Conservation (phyloP, 1,284 basidiomycete genomes). For the Irpex sp. region DNA sequence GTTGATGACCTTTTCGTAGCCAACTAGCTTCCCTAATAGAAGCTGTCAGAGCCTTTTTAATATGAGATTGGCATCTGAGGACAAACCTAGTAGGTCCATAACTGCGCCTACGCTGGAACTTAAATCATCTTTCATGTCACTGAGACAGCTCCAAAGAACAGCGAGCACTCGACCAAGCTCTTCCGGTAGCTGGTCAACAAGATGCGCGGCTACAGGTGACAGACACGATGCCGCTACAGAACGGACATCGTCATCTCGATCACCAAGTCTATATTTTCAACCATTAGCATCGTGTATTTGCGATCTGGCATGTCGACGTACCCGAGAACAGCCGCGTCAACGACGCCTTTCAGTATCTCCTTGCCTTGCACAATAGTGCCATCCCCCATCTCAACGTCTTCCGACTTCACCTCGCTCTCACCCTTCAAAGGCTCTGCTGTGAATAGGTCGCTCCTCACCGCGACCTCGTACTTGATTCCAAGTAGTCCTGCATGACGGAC, state of each 20-base stretch:
- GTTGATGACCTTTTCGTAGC: conserved; percentile 75
- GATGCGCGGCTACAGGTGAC: conserved; percentile 77
- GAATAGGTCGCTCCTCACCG: conserved; percentile 85
- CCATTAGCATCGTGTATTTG: conserved; percentile 9
- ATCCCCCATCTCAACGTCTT: conserved; percentile 5
- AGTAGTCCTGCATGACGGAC: conserved; percentile 95
- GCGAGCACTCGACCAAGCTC: conserved; percentile 73
- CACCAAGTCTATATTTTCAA: conserved; percentile 62
- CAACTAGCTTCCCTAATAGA: conserved; percentile 71
- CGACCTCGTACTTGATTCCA: conserved; percentile 97
- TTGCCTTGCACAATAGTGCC: conserved; percentile 33
- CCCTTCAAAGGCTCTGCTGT: conserved; percentile 29
- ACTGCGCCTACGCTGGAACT: conserved; percentile 96
- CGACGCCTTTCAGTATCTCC: conserved; percentile 69
- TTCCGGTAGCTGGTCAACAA: conserved; percentile 77
- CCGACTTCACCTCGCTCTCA: background rate
- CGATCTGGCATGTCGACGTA: conserved; percentile 32
- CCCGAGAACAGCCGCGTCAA: conserved; percentile 88
- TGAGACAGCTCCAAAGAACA: conserved; percentile 89
- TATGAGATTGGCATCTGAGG: conserved; percentile 14
- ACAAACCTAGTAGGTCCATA: conserved; percentile 89
- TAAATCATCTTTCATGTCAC: conserved; percentile 94
- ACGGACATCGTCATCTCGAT: conserved; percentile 95
- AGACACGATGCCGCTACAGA: conserved; percentile 93
- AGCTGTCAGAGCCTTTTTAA: conserved; percentile 4